phyloP scores from a whole-genome alignment of 2,329 filamentous ascomycete genomes.

The Claviceps quebecensis region DNA sequence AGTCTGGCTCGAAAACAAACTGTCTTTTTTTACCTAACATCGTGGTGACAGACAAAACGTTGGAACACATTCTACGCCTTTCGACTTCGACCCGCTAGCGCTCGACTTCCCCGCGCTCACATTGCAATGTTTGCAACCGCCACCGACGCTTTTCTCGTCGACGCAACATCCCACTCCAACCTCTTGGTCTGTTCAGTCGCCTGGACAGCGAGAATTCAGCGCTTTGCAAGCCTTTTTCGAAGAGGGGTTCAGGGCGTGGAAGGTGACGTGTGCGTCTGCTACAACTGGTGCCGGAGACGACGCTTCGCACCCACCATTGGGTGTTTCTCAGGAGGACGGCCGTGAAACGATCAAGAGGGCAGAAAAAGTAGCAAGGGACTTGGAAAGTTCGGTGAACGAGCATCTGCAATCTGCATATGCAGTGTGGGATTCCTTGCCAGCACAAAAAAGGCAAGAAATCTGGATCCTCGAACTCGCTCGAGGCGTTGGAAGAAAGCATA shows the following conservation, averaged over 20 bases:
- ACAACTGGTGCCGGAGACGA: conserved; percentile 38
- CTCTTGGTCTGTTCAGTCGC: conserved; percentile 71
- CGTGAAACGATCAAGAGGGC: conserved; percentile 33
- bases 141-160: conserved; percentile 68
- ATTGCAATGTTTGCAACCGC: conserved; percentile 65
- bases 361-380: conserved; percentile 37
- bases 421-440: conserved; percentile 56
- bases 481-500: conserved; percentile 42
- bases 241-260: conserved; percentile 54
- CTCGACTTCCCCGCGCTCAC: conserved; percentile 79
- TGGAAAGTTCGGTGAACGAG: conserved; percentile 56
- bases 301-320: conserved; percentile 31
- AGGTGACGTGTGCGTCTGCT: conserved; percentile 34
- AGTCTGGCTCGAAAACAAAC: not conserved
- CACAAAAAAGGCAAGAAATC: conserved; percentile 41
- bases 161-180: conserved; percentile 64
- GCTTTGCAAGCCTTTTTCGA: conserved; percentile 54
- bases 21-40: conserved; percentile 6
- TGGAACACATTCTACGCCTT: conserved; percentile 41
- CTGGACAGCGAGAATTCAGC: conserved; percentile 58
- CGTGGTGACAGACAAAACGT: conserved; percentile 33
- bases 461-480: conserved; percentile 49
- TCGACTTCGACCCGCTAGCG: conserved; percentile 72
- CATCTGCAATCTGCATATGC: conserved; percentile 67
- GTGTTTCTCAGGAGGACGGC: conserved; percentile 25